A percentile compares a stretch with the other conserved stretches of the same genome.
Evolutionary conservation across 257 asterid species (phyloP).

Genomic region (Solanum chilense): DNA sequence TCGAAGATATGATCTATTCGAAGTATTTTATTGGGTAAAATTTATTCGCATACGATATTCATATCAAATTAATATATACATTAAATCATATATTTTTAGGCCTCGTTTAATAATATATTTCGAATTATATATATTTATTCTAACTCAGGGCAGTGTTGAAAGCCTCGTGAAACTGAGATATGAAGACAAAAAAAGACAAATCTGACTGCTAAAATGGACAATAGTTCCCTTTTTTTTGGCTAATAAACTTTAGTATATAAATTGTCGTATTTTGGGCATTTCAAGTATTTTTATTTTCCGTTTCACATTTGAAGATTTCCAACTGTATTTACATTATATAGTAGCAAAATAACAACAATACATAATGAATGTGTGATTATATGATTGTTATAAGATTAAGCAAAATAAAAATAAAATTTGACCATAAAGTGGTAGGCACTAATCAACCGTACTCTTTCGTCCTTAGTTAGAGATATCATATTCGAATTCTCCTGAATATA

Average conservation of each 20-base stretch:
- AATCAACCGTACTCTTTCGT: too few relatives aligned
- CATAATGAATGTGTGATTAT: background rate
- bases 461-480: too few relatives aligned
- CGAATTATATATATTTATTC: background rate
- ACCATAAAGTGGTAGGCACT: background rate
- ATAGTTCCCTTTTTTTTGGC: background rate
- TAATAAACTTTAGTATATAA: background rate
- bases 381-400: background rate
- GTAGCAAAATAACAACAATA: background rate
- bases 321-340: background rate
- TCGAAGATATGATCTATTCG: background rate
- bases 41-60: too few relatives aligned
- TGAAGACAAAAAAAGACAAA: background rate
- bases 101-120: too few relatives aligned
- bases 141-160: background rate
- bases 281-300: background rate
- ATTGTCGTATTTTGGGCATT: background rate
- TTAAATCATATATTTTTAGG: too few relatives aligned
- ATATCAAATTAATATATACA: too few relatives aligned
- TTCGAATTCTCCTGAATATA: rapidly evolving
- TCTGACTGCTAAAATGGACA: background rate
- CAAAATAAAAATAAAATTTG: background rate
- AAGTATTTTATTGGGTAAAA: background rate
- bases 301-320: background rate
- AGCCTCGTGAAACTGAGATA: background rate